These are phyloP conservation scores for Cutaneotrichosporon dermatis DNA, from an alignment of 1,284 basidiomycete species.

Conservation along the genomic window DNA sequence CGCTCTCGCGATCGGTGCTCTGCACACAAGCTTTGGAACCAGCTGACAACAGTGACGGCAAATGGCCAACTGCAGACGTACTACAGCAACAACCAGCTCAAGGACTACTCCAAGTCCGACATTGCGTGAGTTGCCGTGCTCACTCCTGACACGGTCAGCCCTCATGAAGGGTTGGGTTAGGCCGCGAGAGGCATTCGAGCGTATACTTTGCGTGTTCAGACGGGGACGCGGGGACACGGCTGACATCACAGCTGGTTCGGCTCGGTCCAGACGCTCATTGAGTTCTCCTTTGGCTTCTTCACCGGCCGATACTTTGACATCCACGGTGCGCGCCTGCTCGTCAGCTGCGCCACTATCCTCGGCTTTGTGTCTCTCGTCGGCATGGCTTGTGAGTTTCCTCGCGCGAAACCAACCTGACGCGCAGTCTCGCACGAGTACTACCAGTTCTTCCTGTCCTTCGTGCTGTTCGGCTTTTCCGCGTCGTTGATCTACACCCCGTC, in stretches of 20 bases:
- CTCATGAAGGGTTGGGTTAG: too few relatives aligned
- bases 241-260: conserved; percentile 36
- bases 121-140: conserved; percentile 35
- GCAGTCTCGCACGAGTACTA: conserved; percentile 43
- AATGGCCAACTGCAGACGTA: conserved; percentile 42
- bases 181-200: too few relatives aligned
- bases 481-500: conserved; percentile 40
- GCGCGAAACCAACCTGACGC: background rate
- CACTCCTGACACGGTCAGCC: too few relatives aligned
- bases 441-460: conserved; percentile 43
- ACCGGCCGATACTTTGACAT: conserved; percentile 44
- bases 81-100: conserved; percentile 39
- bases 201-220: too few relatives aligned
- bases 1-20: too few relatives aligned
- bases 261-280: conserved; percentile 34
- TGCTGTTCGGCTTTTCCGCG: conserved; percentile 37
- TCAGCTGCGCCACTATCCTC: conserved; percentile 26
- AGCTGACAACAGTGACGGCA: conserved; percentile 22
- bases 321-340: conserved; percentile 35
- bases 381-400: conserved; percentile 35
- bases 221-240: too few relatives aligned
- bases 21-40: too few relatives aligned
- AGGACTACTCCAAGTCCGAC: conserved; percentile 30
- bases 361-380: conserved; percentile 31
- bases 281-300: conserved; percentile 34